Conservation (phyloP, 2,329 filamentous ascomycete species). For the Cercospora nicotianae region DNA sequence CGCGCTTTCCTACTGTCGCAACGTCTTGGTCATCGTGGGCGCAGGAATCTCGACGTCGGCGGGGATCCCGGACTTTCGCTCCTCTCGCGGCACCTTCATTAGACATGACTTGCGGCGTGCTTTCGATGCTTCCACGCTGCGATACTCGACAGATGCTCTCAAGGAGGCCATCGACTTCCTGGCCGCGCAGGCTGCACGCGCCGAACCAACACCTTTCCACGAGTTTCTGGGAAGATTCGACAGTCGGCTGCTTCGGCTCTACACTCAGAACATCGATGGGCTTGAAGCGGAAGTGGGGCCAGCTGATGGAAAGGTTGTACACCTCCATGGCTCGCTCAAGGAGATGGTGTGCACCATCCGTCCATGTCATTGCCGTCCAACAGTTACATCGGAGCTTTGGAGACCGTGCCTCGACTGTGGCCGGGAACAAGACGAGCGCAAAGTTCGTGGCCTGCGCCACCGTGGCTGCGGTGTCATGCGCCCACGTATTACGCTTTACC, state of each 20-base stretch:
- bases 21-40: constrained; percentile 48
- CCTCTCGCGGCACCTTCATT: constrained; percentile 38
- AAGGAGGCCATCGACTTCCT: not conserved
- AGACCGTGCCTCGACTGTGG: not conserved
- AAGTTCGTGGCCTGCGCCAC: not conserved
- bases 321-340: not conserved
- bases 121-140: constrained; percentile 6
- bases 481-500: constrained; percentile 7
- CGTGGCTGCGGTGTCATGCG: constrained; percentile 2
- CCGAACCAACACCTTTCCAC: constrained; percentile 4
- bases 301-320: not conserved
- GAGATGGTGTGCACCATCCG: constrained; percentile 1
- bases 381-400: not conserved
- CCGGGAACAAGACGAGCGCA: not conserved
- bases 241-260: not conserved
- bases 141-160: not conserved
- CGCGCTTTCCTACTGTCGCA: not conserved
- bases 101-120: not conserved
- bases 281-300: not conserved
- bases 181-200: not conserved
- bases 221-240: not conserved
- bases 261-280: constrained; percentile 5
- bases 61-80: constrained; percentile 88
- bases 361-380: not conserved
- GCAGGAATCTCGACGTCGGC: constrained; percentile 77